A percentile compares a stretch with the other conserved stretches of the same genome.
Conservation (phyloP, 169 alveolate species). For the Eimeria maxima region DNA sequence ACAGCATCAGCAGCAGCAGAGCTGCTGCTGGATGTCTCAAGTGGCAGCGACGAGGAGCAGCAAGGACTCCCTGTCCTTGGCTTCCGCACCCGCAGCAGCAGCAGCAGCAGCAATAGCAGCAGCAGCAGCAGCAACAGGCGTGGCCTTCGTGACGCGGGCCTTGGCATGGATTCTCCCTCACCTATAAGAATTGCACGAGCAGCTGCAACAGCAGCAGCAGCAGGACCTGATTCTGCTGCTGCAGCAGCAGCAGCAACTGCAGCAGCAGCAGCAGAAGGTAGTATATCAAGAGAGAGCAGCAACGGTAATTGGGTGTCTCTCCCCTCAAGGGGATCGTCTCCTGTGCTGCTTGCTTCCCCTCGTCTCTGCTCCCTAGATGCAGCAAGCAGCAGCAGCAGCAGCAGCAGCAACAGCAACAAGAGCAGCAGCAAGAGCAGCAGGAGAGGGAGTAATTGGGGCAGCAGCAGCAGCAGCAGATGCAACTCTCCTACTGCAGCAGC, state of each 20-base stretch:
- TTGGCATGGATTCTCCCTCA: neutral
- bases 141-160: neutral
- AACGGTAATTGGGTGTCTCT: constrained; percentile 18
- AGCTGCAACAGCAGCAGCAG: constrained; percentile 13
- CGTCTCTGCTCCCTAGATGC: neutral
- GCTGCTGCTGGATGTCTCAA: neutral
- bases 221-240: neutral
- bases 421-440: neutral
- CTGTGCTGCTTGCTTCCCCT: constrained; percentile 52
- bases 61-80: constrained; percentile 19
- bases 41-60: constrained; percentile 24
- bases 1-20: constrained; percentile 23
- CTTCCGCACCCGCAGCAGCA: constrained; percentile 33
- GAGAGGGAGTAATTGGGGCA: no score
- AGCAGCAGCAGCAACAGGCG: neutral
- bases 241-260: neutral
- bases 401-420: neutral
- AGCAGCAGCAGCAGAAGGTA: neutral
- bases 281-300: constrained; percentile 26
- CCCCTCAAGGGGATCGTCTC: constrained; percentile 10
- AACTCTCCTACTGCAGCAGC: neutral
- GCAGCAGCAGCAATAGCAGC: neutral
- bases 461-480: neutral
- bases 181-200: neutral
- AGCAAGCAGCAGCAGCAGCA: neutral